Conservation (phyloP, 768 basidiomycete genomes). For the Leccinum rimulosum region DNA sequence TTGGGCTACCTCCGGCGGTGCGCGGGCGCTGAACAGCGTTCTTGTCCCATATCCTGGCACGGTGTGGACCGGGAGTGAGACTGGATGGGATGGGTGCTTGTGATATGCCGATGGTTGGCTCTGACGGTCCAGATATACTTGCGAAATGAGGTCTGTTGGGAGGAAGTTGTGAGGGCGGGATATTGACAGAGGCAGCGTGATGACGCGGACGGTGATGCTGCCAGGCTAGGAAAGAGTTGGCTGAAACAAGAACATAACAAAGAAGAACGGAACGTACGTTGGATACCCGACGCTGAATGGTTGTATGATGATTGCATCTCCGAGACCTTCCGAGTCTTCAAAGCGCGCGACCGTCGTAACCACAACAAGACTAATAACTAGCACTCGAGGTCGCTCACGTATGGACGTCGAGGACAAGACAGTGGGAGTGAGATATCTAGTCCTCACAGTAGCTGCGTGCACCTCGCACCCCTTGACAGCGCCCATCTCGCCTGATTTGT, state of each 20-base stretch:
- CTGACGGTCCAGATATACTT: slow-evolving; percentile 16
- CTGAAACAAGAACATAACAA: background rate
- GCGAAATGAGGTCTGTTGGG: slow-evolving; percentile 19
- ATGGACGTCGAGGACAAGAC: background rate
- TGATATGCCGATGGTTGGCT: slow-evolving; percentile 1
- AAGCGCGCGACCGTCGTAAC: background rate
- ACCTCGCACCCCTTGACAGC: slow-evolving; percentile 13
- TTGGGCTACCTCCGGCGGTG: slow-evolving; percentile 3
- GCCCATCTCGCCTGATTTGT: slow-evolving; percentile 23
- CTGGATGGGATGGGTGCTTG: slow-evolving; percentile 21
- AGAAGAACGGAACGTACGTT: background rate
- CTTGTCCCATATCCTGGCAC: slow-evolving; percentile 22
- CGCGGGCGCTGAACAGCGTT: slow-evolving; percentile 9
- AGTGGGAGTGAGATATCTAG: slow-evolving; percentile 1
- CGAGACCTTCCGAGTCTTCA: background rate
- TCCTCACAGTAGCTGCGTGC: background rate
- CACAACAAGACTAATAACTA: background rate
- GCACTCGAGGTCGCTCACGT: background rate
- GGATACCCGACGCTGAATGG: slow-evolving; percentile 31
- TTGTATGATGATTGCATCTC: slow-evolving; percentile 31
- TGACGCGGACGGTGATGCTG: slow-evolving; percentile 19
- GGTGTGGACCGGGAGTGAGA: slow-evolving; percentile 25
- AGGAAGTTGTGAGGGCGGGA: slow-evolving; percentile 9
- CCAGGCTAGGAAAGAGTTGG: slow-evolving; percentile 14
- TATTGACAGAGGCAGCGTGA: slow-evolving; percentile 22